Base-by-base conservation (phyloP, 2,329 filamentous ascomycete species). In the Grosmannia penicillata region DNA sequence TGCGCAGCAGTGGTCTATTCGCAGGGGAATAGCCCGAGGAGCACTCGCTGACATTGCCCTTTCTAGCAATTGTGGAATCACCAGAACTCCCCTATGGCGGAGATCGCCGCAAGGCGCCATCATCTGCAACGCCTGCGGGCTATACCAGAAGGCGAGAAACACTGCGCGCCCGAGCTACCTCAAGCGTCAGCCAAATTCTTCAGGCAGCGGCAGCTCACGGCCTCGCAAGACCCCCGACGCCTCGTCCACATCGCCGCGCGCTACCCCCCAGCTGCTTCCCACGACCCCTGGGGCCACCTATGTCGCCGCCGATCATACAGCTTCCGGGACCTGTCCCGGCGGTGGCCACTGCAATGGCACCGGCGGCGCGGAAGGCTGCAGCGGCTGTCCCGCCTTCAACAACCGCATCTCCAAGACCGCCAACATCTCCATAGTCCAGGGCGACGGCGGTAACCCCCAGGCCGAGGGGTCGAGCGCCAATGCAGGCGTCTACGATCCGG, bases 271-370 rank as follows among this genome's bases (percentile, higher is more conserved):
- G 39, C 42, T 57, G 24, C 47, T 51, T 8, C 53, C 62, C 15
- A 65, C 59, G 42, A 53, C 61, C 9, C 55, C 62, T 4, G 62
- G 64, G 14, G 75, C 81, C 23, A 84, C 78, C 4, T 89, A 87
- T 53, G 80, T 91, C 36, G 69, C 82, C 17, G 80, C 80, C 5
- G 82, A 86, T 51, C 76, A 82, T 48, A 78, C 72, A 32, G 65
- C 77, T 5, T 72, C 75, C 31, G 91, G 91, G n/a, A 93, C 87
- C 11, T 98, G 91, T 56, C 91, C 91, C 13, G 91, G 91, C 27
- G 89, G 89, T 45, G 91, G 91, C 28, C 81, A 81, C 42, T 98
- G 91, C 57, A 96, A 98, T 56, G 91, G 91, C 34, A 96, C 91
- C 18, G 91, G 91, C 32, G 91, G 91, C 38, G 86, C 91, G 24